Conservation (phyloP, 108 stramenopile species). For the Parmales sp. region DNA sequence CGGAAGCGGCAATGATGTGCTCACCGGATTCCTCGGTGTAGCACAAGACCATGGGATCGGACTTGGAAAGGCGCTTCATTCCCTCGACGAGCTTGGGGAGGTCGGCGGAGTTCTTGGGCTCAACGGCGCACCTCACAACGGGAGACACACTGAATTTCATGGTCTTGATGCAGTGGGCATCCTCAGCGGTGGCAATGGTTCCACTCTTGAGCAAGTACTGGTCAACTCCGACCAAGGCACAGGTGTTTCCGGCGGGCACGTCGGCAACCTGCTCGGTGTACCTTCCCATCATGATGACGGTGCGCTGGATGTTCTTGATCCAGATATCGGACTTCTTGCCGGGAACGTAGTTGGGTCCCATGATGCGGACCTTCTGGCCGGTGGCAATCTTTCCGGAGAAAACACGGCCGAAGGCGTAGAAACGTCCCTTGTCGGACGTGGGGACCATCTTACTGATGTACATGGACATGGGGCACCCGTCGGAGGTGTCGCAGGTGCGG, state of each 20-base stretch:
- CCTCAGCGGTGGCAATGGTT: conserved; percentile 93
- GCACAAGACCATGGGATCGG: conserved; percentile 99
- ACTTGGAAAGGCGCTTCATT: conserved; percentile 99
- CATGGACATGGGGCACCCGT: conserved; percentile 92
- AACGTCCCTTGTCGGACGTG: conserved; percentile 97
- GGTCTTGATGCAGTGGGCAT: conserved; percentile 90
- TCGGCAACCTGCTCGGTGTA: conserved; percentile 97
- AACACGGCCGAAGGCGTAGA: conserved; percentile 99
- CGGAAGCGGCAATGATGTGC: conserved; percentile 98
- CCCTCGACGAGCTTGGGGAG: conserved; percentile 99
- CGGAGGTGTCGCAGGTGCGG: conserved; percentile 91
- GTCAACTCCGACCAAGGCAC: conserved; percentile 98
- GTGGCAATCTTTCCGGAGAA: conserved; percentile 99
- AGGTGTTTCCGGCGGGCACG: conserved; percentile 99
- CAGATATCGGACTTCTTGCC: conserved; percentile 99
- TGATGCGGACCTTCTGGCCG: conserved; percentile 98
- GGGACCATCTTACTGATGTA: conserved; percentile 99
- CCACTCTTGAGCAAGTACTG: conserved; percentile 99
- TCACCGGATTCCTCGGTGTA: conserved; percentile 99
- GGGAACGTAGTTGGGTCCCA: conserved; percentile 99
- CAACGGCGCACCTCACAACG: conserved; percentile 99
- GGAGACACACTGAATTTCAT: conserved; percentile 99
- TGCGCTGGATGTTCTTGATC: conserved; percentile 99
- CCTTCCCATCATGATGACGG: conserved; percentile 99
- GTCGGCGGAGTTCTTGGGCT: conserved; percentile 99